Base-by-base conservation (phyloP, 495 filamentous ascomycete species). In the Penicillium antarcticum region DNA sequence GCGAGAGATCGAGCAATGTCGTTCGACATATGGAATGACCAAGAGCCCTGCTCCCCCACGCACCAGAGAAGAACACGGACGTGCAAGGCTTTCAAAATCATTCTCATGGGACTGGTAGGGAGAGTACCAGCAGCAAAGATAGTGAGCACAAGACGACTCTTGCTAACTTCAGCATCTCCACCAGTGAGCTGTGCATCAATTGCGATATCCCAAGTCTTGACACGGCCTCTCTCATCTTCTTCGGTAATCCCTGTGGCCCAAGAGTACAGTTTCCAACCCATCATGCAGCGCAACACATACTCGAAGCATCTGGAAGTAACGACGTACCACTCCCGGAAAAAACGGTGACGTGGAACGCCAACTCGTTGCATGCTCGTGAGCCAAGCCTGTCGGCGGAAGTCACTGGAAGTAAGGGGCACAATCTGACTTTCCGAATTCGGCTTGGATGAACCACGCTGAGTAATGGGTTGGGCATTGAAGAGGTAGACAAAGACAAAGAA, bases 171-270 rank as follows among this genome's bases (percentile, higher is more conserved):
- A 5, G 85, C 80, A 70, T 97, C 92, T 31, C 92, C 92, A 31
- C 92, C 92, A n/a, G 89, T 87, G 7, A 97, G 81, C 62, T 97
- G 92, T 48, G 92, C 92, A 69, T 97, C 92, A 42, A 96, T 80
- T 29, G 92, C 92, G 61, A 96, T 96, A 37, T 87, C 81, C 92
- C 92, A 97, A 0, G 91, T 91, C 71, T 95, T 96, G 54, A 95
- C 80, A 23, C 92, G 81, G 11, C 89, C 91, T 36, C 77, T 81
- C 68, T 97, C 92, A 57, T 95, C 83, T 43, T 96, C 91, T 57
- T 88, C 84, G 11, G 85, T 94, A 31, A 87, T 80, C 1, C 91
- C 89, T 4, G 88, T 90, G 16, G 92, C 68, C 61, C 82, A 77
- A 38, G 89, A 83, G 66, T 92, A 97, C 2, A 85, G 71, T 4